Evolutionary conservation across 805 yeast species (phyloP), one percentile per base, ranked within the genome.

Genomic region (Saccharomycopsis olivae): DNA sequence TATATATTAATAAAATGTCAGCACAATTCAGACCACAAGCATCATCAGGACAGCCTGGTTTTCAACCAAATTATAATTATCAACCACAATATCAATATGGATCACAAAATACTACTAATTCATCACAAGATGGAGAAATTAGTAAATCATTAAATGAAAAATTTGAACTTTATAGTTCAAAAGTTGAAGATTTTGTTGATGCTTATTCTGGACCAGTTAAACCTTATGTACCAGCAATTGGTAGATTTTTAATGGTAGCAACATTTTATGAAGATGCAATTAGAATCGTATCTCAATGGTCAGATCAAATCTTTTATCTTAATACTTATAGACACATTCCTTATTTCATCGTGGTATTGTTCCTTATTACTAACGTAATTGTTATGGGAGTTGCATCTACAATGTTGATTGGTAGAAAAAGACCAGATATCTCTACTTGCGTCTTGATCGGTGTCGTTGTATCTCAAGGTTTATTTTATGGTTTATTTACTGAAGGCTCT

Each of bases 221-320:
- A 56, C 89, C 89, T 0, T 78, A 75, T 52, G 78, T 88, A 36
- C 96, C 97, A 6, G 76, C 77, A 17, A 73, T 89, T 52, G 97
- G 96, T 29, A 71, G 97, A 43, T 75, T 84, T 46, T 73, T 88
- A 49, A 88, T 89, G 47, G 95, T 89, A 41, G 94, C 95, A 36
- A 92, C 97, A 0, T 89, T 88, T 57, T 73, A 76, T 49, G 97
- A 89, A 61, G 97, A 92, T 55, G 73, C 95, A 3, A 57, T 79
- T 39, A 73, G 98, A 59, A 84, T 89, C 53, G 51, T 77, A 39
- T 64, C 86, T 4, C 96, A 88, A 63, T 89, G 96, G 96, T 60
- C 70, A 27, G 95, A 85, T 53, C 98, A 89, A 61, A 84, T 85
- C 18, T 81, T 75, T 58, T 89, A 82, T 59, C 67, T 92, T 51